Conservation (phyloP, 805 yeast genomes). For the Saccharomycopsis sp. region DNA sequence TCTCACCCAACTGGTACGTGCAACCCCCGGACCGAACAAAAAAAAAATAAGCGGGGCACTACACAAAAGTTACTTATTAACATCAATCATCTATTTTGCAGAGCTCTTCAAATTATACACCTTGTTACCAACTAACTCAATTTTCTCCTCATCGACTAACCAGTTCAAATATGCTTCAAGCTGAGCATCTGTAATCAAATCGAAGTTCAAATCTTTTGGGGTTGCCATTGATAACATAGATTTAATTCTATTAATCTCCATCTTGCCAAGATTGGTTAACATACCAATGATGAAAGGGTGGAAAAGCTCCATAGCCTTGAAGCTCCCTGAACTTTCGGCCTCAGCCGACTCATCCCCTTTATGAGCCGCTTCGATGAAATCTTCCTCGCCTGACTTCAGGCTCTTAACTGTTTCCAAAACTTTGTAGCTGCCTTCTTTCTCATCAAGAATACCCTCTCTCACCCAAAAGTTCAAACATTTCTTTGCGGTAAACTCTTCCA, state of each 20-base stretch:
- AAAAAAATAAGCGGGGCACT: too few relatives aligned
- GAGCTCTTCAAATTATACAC: conserved; percentile 14
- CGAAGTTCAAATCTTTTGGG: conserved; percentile 38
- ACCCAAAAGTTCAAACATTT: conserved; percentile 55
- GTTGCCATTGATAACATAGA: conserved; percentile 46
- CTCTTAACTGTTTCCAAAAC: conserved; percentile 32
- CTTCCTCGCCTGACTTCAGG: background rate
- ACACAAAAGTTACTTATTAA: too few relatives aligned
- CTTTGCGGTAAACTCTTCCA: conserved; percentile 35
- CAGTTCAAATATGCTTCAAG: conserved; percentile 34
- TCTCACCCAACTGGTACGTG: too few relatives aligned
- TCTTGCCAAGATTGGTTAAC: conserved; percentile 46
- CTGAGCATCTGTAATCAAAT: conserved; percentile 32
- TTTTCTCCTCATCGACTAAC: conserved; percentile 39
- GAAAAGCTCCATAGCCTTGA: conserved; percentile 22
- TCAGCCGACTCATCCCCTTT: background rate
- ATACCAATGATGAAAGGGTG: conserved; percentile 48
- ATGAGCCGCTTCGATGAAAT: background rate
- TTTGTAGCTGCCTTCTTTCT: conserved; percentile 30
- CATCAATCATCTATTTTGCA: too few relatives aligned
- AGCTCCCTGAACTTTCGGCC: background rate
- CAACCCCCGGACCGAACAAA: too few relatives aligned
- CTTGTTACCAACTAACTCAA: too few relatives aligned
- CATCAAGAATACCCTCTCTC: conserved; percentile 42
- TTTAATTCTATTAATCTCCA: conserved; percentile 42